Base-by-base conservation (phyloP, 768 basidiomycete species). In the Thelephora ganbajun region DNA sequence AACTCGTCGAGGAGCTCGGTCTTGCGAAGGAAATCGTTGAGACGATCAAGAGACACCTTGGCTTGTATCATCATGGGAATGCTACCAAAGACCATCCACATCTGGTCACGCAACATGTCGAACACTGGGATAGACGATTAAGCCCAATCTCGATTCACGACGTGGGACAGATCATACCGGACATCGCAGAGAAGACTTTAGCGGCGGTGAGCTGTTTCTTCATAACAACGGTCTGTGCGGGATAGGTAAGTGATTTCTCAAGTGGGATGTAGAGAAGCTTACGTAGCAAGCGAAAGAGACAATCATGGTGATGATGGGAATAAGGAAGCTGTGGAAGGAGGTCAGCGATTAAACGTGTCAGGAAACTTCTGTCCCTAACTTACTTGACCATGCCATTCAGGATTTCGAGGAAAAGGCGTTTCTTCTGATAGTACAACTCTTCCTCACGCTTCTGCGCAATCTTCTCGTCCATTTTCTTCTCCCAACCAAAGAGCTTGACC, bases 291-390 rank as follows among this genome's bases (percentile, higher is more conserved):
- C 66, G 54, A 75, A 85, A 1, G 80, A 79, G 13, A 73, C 69
- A 36, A 80, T 55, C 83, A 85, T 86, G 26, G 74, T 77, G 1
- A 74, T 34, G 7, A 84, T 59, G 0, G 84, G 83, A 39, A 84
- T 71, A 34, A 74, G 48, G 51, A 69, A 75, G 56, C 79, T 83
- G 46, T 2, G 33, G 4, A n/a, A 14, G 6, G 44, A 39, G 35
- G 30, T 20, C 13, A 45, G 44, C 26, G 44, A 9, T 36, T 14
- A 48, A 48, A n/a, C 18, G 35, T 18, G n/a, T 18, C 47, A 30
- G 11, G 14, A 49, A 3, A 9, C 33, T 33, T 11, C 43, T 23
- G 42, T 23, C 44, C 14, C 14, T 2, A 20, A 61, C 66, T 14
- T 51, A 75, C 72, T 72, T 72, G 43, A 69, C 44, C 44, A 61